Conservation (phyloP, 768 basidiomycete genomes). For the Termitomyces sp. region DNA sequence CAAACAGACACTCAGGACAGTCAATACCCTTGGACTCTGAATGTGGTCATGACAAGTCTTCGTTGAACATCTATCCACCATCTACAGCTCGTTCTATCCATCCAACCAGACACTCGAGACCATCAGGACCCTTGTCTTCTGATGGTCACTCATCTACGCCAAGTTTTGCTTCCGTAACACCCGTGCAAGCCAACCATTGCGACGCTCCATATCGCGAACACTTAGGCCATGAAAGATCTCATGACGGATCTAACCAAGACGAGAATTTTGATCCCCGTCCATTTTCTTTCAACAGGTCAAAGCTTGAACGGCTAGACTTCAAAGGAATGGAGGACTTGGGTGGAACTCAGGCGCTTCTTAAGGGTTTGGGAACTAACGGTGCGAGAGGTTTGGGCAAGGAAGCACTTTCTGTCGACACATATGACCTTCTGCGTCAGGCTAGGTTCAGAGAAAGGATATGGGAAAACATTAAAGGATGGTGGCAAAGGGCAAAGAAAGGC, state of each 20-base stretch:
- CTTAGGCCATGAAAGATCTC: conserved; percentile 25
- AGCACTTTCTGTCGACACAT: conserved; percentile 8
- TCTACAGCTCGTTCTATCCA: no score
- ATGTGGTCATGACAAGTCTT: no score
- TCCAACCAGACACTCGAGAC: no score
- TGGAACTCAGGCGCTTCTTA: conserved; percentile 60
- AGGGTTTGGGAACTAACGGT: conserved; percentile 66
- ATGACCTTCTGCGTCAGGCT: conserved; percentile 8
- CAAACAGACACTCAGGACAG: no score
- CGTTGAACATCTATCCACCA: no score
- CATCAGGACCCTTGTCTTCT: no score
- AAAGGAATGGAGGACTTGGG: conserved; percentile 65
- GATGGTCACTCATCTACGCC: conserved; percentile 33
- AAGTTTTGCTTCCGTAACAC: conserved; percentile 50
- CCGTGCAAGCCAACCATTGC: conserved; percentile 27
- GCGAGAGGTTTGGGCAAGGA: conserved; percentile 38
- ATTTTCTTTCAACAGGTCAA: conserved; percentile 66
- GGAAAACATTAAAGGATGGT: conserved; percentile 12
- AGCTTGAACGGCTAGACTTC: conserved; percentile 71
- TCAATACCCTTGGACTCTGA: no score
- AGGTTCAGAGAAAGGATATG: conserved; percentile 7
- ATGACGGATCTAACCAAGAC: conserved; percentile 32
- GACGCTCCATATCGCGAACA: not conserved
- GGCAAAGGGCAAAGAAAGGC: conserved; percentile 17
- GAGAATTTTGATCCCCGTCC: conserved; percentile 52